Conservation (phyloP, 139 green algal species). For the Chlorella sp. region DNA sequence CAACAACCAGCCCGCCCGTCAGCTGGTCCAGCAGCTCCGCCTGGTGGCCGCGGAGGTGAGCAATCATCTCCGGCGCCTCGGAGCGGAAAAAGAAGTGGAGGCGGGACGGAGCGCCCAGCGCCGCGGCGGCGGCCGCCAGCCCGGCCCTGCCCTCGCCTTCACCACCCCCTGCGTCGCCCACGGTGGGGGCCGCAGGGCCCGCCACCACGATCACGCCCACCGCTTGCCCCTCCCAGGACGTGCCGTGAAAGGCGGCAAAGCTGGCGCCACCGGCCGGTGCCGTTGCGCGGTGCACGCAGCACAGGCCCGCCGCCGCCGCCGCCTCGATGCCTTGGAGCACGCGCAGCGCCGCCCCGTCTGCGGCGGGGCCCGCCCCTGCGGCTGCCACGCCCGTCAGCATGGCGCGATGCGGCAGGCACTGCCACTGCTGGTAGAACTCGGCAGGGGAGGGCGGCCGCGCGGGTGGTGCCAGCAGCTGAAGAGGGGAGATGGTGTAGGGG, state of each 20-base stretch:
- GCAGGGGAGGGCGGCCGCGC: slow-evolving; percentile 13
- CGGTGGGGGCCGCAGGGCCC: not conserved
- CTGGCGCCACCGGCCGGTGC: no score
- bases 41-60: slow-evolving; percentile 31
- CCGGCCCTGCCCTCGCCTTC: not conserved
- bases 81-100: slow-evolving; percentile 37
- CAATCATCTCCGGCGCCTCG: slow-evolving; percentile 28
- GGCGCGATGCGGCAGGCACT: slow-evolving; percentile 31
- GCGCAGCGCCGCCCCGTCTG: not conserved
- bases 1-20: slow-evolving; percentile 22
- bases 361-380: not conserved
- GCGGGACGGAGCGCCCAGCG: slow-evolving; percentile 15
- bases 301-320: no score
- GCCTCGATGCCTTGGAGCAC: slow-evolving; percentile 21
- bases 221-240: slow-evolving; percentile 36
- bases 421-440: slow-evolving; percentile 50
- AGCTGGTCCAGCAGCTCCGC: slow-evolving; percentile 38
- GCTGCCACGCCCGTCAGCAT: not conserved
- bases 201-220: slow-evolving; percentile 12
- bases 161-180: not conserved
- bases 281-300: no score
- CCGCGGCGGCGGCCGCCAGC: not conserved
- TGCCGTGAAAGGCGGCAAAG: slow-evolving; percentile 37
- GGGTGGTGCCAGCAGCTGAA: slow-evolving; percentile 29
- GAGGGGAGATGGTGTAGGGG: slow-evolving; percentile 13